phyloP scores from a whole-genome alignment of 495 filamentous ascomycete genomes.

The Aspergillus cavernicola region DNA sequence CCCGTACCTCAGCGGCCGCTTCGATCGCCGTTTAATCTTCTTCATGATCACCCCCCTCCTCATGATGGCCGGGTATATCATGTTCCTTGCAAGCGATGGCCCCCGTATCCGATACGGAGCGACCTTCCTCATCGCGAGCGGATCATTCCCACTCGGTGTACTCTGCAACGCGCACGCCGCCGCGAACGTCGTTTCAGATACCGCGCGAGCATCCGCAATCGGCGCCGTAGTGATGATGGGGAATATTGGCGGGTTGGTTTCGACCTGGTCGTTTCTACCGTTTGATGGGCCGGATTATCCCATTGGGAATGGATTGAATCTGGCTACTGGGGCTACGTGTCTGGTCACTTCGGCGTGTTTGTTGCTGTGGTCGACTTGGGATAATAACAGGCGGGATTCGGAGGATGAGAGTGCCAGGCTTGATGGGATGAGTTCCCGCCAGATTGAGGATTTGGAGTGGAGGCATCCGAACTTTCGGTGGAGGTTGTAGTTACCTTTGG shows the following conservation, averaged over 20 bases:
- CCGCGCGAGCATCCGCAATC: constrained; percentile 61
- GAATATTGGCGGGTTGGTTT: constrained; percentile 66
- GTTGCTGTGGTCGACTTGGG: constrained; percentile 58
- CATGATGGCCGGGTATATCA: constrained; percentile 65
- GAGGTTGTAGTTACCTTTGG: no score
- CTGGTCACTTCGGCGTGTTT: constrained; percentile 44
- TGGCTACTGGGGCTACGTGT: constrained; percentile 52
- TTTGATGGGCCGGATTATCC: constrained; percentile 64
- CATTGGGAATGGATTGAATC: constrained; percentile 70
- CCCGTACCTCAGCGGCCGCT: constrained; percentile 56
- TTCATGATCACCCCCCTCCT: constrained; percentile 47
- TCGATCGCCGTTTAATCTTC: constrained; percentile 50
- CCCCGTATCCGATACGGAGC: constrained; percentile 60
- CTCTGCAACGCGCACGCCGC: constrained; percentile 62
- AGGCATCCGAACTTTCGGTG: constrained; percentile 65
- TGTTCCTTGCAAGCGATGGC: constrained; percentile 59
- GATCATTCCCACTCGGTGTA: constrained; percentile 53
- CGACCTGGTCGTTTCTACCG: constrained; percentile 66
- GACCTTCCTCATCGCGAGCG: constrained; percentile 62
- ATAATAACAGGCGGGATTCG: constrained; percentile 56
- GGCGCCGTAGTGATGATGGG: constrained; percentile 67
- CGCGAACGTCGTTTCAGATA: constrained; percentile 71
- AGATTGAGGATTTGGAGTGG: constrained; percentile 70
- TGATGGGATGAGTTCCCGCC: constrained; percentile 46
- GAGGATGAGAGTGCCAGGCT: constrained; percentile 52